Evolutionary conservation across 768 basidiomycete genomes (phyloP).

Genomic region (Psilocybe cyanescens): DNA sequence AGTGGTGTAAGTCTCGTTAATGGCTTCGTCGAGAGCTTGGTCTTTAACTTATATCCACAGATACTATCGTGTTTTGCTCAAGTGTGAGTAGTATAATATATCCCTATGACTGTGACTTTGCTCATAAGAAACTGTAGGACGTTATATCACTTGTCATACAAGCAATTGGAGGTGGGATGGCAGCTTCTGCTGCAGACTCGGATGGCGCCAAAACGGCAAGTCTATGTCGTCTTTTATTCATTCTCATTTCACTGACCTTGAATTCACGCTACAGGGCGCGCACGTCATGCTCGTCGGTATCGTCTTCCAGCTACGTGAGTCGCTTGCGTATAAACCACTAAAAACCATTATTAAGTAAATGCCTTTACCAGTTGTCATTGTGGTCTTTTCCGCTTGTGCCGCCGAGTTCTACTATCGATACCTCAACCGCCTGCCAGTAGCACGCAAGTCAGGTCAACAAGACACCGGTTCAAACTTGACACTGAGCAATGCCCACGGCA

Average conservation of each 20-base stretch:
- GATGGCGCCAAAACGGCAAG: conserved; percentile 19
- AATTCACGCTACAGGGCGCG: conserved; percentile 35
- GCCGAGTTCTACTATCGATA: conserved; percentile 50
- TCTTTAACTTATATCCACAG: background rate
- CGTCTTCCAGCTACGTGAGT: conserved; percentile 44
- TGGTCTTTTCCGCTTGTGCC: conserved; percentile 39
- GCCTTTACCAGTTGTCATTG: conserved; percentile 39
- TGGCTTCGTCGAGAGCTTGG: background rate
- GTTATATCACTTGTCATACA: conserved; percentile 57
- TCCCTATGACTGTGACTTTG: background rate
- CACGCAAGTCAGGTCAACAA: background rate
- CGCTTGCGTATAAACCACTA: too few species aligned
- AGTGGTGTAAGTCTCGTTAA: conserved; percentile 27
- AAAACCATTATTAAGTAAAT: background rate
- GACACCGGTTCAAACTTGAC: background rate
- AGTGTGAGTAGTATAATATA: conserved; percentile 28
- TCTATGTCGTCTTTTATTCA: background rate
- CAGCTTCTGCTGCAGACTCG: conserved; percentile 32
- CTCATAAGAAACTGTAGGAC: conserved; percentile 34
- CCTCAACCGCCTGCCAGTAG: conserved; percentile 22
- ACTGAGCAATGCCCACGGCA: background rate
- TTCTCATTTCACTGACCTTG: background rate
- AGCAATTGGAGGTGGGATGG: conserved; percentile 56
- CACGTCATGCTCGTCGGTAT: conserved; percentile 59
- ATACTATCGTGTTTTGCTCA: conserved; percentile 37